Conservation (phyloP, 179 eudicot species). For the Corrigiola litoralis region DNA sequence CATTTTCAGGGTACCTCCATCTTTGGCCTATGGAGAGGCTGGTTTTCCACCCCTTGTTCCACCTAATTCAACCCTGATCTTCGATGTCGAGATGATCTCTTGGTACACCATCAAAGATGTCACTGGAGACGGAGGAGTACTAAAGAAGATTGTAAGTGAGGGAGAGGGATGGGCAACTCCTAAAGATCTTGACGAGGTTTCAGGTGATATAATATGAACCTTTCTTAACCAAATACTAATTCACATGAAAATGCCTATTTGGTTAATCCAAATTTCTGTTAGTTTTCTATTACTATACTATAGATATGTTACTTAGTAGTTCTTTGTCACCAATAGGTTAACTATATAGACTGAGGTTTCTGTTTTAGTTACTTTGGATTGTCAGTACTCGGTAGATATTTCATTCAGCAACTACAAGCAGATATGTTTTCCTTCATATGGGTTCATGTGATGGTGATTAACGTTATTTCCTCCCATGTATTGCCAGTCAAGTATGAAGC, state of each 20-base stretch:
- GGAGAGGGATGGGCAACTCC: slow-evolving; percentile 61
- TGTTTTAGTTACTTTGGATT: too few relatives aligned
- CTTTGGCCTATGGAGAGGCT: slow-evolving; percentile 41
- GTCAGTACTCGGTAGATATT: too few relatives aligned
- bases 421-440: background rate
- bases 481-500: slow-evolving; percentile 39
- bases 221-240: too few relatives aligned
- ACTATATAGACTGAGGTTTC: too few relatives aligned
- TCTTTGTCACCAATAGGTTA: too few relatives aligned
- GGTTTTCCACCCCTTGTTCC: slow-evolving; percentile 44
- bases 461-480: background rate
- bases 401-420: too few relatives aligned
- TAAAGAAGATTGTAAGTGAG: slow-evolving; percentile 41
- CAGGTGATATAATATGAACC: slow-evolving; percentile 30
- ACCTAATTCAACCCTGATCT: slow-evolving; percentile 47
- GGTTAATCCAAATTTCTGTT: too few relatives aligned
- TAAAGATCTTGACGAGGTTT: slow-evolving; percentile 45
- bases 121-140: slow-evolving; percentile 46
- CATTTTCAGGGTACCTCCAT: slow-evolving; percentile 44
- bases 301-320: too few relatives aligned
- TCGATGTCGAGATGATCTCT: slow-evolving; percentile 39
- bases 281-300: too few relatives aligned
- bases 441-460: background rate
- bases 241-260: too few relatives aligned
- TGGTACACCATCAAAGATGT: slow-evolving; percentile 45